These are phyloP conservation scores for Ceratobasidium sp. DNA, from an alignment of 1,284 basidiomycete species.

Conservation along the genomic window DNA sequence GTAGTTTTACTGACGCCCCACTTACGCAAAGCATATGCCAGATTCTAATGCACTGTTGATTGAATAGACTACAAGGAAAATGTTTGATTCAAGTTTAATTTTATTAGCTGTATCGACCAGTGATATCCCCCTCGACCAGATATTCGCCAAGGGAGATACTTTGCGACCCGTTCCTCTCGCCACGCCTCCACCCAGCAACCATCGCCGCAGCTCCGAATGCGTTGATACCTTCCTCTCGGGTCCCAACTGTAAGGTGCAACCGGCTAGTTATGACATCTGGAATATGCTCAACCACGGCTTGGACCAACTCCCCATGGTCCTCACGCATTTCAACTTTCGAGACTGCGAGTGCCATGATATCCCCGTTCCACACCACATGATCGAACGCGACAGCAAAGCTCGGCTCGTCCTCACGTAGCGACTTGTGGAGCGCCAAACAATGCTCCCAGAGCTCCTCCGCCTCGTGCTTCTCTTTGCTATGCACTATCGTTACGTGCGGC, in stretches of 20 bases:
- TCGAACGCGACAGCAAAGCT: constrained; percentile 72
- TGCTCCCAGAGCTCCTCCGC: constrained; percentile 71
- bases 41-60: no score
- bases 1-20: no score
- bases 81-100: not conserved
- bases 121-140: constrained; percentile 7
- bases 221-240: constrained; percentile 62
- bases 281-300: constrained; percentile 63
- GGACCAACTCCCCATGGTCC: constrained; percentile 55
- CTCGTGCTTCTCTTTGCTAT: constrained; percentile 67
- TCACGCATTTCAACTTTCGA: constrained; percentile 62
- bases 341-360: constrained; percentile 82
- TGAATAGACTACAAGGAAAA: not conserved
- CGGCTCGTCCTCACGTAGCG: constrained; percentile 57
- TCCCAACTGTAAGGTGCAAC: constrained; percentile 93
- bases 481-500: constrained; percentile 91
- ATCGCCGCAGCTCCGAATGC: constrained; percentile 79
- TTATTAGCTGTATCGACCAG: constrained; percentile 24
- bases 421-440: constrained; percentile 63
- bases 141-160: not conserved
- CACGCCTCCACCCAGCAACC: constrained; percentile 67
- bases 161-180: constrained; percentile 46
- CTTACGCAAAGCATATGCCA: no score
- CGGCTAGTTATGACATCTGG: constrained; percentile 60
- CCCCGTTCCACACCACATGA: constrained; percentile 77